phyloP scores from a whole-genome alignment of 306 rosid genomes.

The Purshia tridentata region DNA sequence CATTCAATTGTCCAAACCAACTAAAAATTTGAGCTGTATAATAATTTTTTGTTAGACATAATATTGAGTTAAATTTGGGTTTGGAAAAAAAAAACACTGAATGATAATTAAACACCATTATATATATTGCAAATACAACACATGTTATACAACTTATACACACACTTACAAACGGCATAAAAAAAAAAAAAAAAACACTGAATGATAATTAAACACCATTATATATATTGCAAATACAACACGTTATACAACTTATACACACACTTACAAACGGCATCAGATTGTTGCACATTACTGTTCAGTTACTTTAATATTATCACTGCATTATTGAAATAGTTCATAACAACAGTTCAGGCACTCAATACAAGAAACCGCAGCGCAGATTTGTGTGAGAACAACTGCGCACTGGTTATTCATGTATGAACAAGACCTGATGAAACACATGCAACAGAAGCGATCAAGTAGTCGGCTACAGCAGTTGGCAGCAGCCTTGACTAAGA shows the following conservation, averaged over 20 bases:
- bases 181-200: too few species aligned
- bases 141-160: neutral
- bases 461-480: conserved; percentile 43
- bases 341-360: conserved; percentile 72
- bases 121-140: neutral
- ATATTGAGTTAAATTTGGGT: too few species aligned
- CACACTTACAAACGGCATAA: neutral
- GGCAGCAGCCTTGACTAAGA: conserved; percentile 63
- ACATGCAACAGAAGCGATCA: conserved; percentile 65
- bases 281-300: conserved; percentile 1
- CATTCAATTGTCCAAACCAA: too few species aligned
- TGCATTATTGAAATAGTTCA: conserved; percentile 64
- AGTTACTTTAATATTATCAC: conserved; percentile 14
- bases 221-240: neutral
- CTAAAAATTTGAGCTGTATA: too few species aligned
- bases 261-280: neutral
- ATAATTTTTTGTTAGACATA: too few species aligned
- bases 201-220: neutral
- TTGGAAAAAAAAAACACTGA: too few species aligned
- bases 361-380: conserved; percentile 79
- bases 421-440: conserved; percentile 55
- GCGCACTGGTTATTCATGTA: conserved; percentile 59
- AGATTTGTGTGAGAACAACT: conserved; percentile 59
- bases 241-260: neutral
- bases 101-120: neutral